These are phyloP conservation scores for Ogataea pignaliae DNA, from an alignment of 805 yeast genomes.

Conservation along the genomic window DNA sequence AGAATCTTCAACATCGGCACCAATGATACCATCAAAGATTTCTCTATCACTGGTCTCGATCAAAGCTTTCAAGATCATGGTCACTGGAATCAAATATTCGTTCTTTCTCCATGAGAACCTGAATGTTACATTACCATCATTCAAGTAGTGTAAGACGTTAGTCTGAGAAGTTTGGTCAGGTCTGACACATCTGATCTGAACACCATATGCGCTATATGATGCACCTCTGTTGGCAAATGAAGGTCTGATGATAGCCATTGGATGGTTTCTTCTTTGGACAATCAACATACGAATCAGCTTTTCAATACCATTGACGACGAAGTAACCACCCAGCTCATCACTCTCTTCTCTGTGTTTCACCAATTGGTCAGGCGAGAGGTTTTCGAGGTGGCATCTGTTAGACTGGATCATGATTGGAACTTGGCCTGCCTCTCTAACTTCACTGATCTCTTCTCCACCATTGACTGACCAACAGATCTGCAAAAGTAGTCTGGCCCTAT, in stretches of 20 bases:
- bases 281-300: slow-evolving; percentile 94
- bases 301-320: slow-evolving; percentile 94
- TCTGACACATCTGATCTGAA: slow-evolving; percentile 89
- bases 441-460: slow-evolving; percentile 76
- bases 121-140: slow-evolving; percentile 94
- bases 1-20: slow-evolving; percentile 79
- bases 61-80: slow-evolving; percentile 88
- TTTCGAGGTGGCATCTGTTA: slow-evolving; percentile 87
- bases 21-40: slow-evolving; percentile 93
- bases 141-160: slow-evolving; percentile 91
- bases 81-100: slow-evolving; percentile 89
- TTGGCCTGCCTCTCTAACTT: slow-evolving; percentile 85
- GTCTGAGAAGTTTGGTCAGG: slow-evolving; percentile 98
- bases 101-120: slow-evolving; percentile 96
- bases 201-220: slow-evolving; percentile 81
- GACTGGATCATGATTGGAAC: slow-evolving; percentile 88
- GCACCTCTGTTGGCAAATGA: slow-evolving; percentile 94
- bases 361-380: slow-evolving; percentile 75
- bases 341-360: slow-evolving; percentile 81
- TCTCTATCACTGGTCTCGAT: slow-evolving; percentile 90
- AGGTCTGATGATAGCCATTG: slow-evolving; percentile 96
- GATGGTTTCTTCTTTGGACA: slow-evolving; percentile 96
- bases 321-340: slow-evolving; percentile 96
- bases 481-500: slow-evolving; percentile 71
- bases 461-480: slow-evolving; percentile 85